phyloP scores from a whole-genome alignment of 2,329 filamentous ascomycete genomes.

The Colletotrichum sp. region DNA sequence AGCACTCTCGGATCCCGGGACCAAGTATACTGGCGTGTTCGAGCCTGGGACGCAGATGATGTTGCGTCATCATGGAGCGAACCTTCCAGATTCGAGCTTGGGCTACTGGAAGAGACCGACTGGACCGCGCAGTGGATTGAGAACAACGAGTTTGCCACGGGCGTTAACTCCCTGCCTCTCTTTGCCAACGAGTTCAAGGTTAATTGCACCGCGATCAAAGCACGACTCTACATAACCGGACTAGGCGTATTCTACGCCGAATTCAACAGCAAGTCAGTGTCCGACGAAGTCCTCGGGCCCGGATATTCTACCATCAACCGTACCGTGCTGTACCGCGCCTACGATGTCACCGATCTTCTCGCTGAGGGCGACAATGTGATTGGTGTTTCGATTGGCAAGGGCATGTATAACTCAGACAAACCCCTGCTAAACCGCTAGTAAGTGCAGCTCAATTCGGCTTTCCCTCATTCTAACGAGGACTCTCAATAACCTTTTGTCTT shows the following conservation, averaged over 20 bases:
- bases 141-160: neutral
- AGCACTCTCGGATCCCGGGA: neutral
- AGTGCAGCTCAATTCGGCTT: neutral
- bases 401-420: constrained; percentile 8
- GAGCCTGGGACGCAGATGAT: constrained; percentile 4
- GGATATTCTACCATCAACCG: constrained; percentile 1
- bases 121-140: constrained; percentile 17
- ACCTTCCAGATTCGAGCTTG: neutral
- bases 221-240: constrained; percentile 11
- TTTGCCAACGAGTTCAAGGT: constrained; percentile 10
- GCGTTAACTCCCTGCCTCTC: neutral
- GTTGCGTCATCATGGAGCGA: constrained; percentile 2
- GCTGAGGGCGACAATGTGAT: constrained; percentile 11
- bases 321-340: constrained; percentile 16
- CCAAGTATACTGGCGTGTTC: constrained; percentile 11
- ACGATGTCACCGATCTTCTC: constrained; percentile 5
- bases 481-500: neutral
- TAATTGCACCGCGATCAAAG: neutral
- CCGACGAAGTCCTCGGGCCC: neutral
- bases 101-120: neutral
- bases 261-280: constrained; percentile 2
- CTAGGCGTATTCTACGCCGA: constrained; percentile 9
- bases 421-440: constrained; percentile 10
- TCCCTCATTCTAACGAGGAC: neutral
- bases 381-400: constrained; percentile 12